A percentile compares a stretch with the other conserved stretches of the same genome.
Evolutionary conservation across 2,329 filamentous ascomycete species (phyloP).

Genomic region (Hypoxylon sp.): DNA sequence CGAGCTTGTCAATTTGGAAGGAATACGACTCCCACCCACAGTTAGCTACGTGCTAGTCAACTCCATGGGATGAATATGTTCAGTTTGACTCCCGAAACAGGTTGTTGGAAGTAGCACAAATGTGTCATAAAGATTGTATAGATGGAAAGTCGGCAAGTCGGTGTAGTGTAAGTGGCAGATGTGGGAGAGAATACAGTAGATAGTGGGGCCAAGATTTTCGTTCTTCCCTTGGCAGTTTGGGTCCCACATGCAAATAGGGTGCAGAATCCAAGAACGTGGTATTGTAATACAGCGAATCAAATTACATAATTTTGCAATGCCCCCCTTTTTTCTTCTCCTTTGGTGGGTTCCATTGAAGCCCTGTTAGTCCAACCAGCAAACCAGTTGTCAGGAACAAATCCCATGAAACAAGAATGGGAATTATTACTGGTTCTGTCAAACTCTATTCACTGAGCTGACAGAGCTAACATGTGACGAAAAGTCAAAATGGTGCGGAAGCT

Average conservation of each 20-base stretch:
- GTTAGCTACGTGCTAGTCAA: constrained; percentile 20
- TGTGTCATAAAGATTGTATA: constrained; percentile 26
- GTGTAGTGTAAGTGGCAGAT: constrained; percentile 19
- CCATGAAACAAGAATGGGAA: constrained; percentile 14
- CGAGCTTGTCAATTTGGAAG: constrained; percentile 4
- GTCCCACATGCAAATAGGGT: constrained; percentile 40
- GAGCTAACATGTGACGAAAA: constrained; percentile 29
- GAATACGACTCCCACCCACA: constrained; percentile 26
- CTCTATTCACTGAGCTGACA: not conserved
- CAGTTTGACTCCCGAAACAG: constrained; percentile 2
- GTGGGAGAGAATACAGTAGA: constrained; percentile 8
- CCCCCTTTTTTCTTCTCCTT: constrained; percentile 25
- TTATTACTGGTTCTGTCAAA: constrained; percentile 9
- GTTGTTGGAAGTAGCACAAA: constrained; percentile 17
- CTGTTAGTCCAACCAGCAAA: constrained; percentile 1
- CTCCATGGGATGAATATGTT: constrained; percentile 33
- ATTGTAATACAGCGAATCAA: constrained; percentile 29
- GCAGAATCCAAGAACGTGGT: constrained; percentile 39
- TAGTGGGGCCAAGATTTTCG: constrained; percentile 35
- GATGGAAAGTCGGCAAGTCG: constrained; percentile 28
- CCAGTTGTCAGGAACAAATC: constrained; percentile 31
- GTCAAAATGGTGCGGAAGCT: not conserved
- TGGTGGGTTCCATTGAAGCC: constrained; percentile 24
- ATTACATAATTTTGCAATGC: constrained; percentile 20
- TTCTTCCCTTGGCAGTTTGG: not conserved